Base-by-base conservation (phyloP, 495 filamentous ascomycete species). In the Pseudevernia furfuracea region DNA sequence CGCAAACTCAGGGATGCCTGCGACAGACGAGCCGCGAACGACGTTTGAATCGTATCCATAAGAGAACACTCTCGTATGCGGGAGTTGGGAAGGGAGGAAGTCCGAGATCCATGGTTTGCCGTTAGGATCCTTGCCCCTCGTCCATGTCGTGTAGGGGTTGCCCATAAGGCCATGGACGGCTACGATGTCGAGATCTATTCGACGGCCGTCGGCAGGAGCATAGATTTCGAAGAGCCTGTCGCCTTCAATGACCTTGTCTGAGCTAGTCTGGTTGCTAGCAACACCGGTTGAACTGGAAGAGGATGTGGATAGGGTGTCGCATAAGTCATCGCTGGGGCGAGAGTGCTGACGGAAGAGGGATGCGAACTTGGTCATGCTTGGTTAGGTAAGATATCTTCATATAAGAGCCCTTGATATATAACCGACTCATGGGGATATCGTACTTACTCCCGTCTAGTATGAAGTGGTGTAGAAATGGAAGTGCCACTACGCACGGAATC, bases 81-180 rank as follows among this genome's bases (percentile, higher is more conserved):
- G 64, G 5, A 73, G n/a, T 14, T 61, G 59, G 17, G 49, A 28
- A 15, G 74, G 74, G 25, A 75, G 61, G 14, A 59, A 67, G 57
- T 77, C 75, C 23, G 71, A 66, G 52, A 76, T 72, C 74, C 75
- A 77, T 68, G 71, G 72, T 19, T 64, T 63, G 25, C 68, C 70
- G 64, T 74, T 74, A n/a, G 30, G 32, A 43, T 57, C 55, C 39
- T 19, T 39, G 11, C 36, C 57, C 57, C 39, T 59, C 25, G 23
- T 39, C 61, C 61, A 63, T 28, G 61, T 63, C 6, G 48, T 38
- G 28, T 60, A 58, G 2, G 48, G 38, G 39, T 63, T 9, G 39
- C 55, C 58, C 55, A 48, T 56, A 15, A 68, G 37, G 23, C 63
- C 58, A 68, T 64, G 41, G 14, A 68, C 34, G 21, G 49, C 37